Evolutionary conservation across 2,329 filamentous ascomycete species (phyloP), one percentile per base, ranked within the genome.

Genomic region (Nothomitra cinnamomea): DNA sequence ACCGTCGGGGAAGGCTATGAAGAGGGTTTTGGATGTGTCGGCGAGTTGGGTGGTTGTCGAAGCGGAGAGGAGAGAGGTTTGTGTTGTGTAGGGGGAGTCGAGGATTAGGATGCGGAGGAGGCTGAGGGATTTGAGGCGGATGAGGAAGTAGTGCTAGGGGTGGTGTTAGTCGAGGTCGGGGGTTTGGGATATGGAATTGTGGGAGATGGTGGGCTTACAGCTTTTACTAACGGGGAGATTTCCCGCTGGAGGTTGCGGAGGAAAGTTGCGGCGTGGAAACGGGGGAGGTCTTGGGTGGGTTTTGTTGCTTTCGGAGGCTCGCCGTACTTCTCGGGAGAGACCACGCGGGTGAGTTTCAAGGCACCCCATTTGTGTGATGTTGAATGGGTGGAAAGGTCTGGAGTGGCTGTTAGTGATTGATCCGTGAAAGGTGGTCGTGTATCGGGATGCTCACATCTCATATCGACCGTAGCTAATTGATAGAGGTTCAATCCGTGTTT

Each of bases 211-310:
- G 12, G 15, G 19, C 53, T 24, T 50, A 54, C 48, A 22, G 85
- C 84, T 65, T 92, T 94, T 60, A 89, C 78, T 55, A 92, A 76
- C 1, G 87, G 85, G 1, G 86, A 72, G 17, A 88, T 76, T 62
- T 89, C 82, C 41, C 73, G 72, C 59, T 89, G 83, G 1, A 95
- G 76, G 58, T 82, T 83, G 58, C 79, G 78, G 38, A 94, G 71
- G 64, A 94, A 94, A 0, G 83, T 85, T 3, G 84, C 79, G 1
- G 86, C 83, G 61, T 94, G 85, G 61, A 92, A 86, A 15, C 83
- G 80, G 10, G 87, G 86, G 19, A 77, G 63, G 12, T 43, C 40
- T 55, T 36, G 7, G 21, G 8, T 13, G n/a, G 12, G n/a, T 32
- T 52, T 35, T 13, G 35, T 22, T 13, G 51, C 21, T n/a, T 25